Conservation (phyloP, 352 stramenopile species). For the Phytopythium mirpurense region DNA sequence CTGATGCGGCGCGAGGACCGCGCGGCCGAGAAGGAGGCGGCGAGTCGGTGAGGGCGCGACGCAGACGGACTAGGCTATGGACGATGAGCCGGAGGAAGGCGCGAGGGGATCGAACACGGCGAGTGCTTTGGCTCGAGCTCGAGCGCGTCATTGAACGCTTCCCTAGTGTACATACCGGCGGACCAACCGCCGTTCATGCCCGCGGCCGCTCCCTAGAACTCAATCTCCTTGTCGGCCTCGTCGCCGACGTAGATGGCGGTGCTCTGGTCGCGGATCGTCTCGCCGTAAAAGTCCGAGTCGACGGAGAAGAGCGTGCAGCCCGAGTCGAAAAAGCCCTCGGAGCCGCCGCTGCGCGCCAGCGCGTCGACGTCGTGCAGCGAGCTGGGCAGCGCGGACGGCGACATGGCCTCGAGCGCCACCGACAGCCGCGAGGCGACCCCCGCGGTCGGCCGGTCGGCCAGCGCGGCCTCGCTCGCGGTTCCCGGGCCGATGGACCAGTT, state of each 20-base stretch:
- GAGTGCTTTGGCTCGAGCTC: background rate
- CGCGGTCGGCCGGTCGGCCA: conserved; percentile 1
- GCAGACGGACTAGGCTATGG: background rate
- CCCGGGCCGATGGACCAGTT: conserved; percentile 28
- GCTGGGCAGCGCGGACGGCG: conserved; percentile 17
- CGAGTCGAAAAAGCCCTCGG: conserved; percentile 19
- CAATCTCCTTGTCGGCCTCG: conserved; percentile 13
- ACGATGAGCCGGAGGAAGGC: no score
- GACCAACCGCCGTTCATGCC: background rate
- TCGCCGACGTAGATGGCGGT: conserved; percentile 11
- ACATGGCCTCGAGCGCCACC: conserved; percentile 6
- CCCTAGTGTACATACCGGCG: background rate
- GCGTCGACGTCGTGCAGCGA: conserved; percentile 9
- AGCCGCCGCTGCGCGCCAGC: conserved; percentile 8
- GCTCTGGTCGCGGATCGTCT: conserved; percentile 22
- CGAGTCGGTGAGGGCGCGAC: conserved; percentile 67
- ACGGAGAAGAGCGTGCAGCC: conserved; percentile 16
- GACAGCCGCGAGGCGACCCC: conserved; percentile 5
- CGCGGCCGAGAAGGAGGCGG: conserved; percentile 26
- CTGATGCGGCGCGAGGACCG: conserved; percentile 2
- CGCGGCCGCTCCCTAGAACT: conserved; percentile 1
- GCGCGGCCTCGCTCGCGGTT: conserved; percentile 13
- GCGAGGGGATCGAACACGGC: background rate
- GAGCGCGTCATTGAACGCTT: background rate
- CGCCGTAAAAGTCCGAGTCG: conserved; percentile 20